Evolutionary conservation across 106 monocot genomes (phyloP).

Genomic region (Dioscorea alata): DNA sequence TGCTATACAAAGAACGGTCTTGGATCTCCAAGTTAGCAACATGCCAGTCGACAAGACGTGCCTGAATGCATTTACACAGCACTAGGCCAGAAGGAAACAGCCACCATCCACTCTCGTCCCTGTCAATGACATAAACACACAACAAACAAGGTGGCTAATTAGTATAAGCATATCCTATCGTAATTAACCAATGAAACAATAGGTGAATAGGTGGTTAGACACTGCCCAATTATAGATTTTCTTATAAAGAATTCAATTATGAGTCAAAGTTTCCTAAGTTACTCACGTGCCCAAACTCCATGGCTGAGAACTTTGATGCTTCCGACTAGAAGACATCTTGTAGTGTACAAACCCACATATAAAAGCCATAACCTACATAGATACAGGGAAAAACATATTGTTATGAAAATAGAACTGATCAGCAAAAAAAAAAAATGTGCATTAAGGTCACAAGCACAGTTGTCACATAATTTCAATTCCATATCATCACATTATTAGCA

Average conservation of each 20-base stretch:
- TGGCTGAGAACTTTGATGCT: constrained; percentile 59
- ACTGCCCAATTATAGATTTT: no score
- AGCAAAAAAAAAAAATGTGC: no score
- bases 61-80: constrained; percentile 83
- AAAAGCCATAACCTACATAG: constrained; percentile 74
- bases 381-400: no score
- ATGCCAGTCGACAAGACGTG: constrained; percentile 84
- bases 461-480: no score
- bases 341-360: constrained; percentile 89
- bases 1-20: constrained; percentile 91
- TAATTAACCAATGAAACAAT: no score
- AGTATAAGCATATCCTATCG: not conserved
- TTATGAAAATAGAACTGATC: no score
- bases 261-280: not conserved
- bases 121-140: constrained; percentile 13
- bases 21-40: constrained; percentile 98
- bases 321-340: constrained; percentile 45
- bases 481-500: no score
- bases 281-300: constrained; percentile 84
- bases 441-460: no score
- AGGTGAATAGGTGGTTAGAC: no score
- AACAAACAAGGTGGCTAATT: not conserved
- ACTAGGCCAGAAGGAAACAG: constrained; percentile 63
- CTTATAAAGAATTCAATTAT: not conserved
- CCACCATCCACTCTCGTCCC: constrained; percentile 99